These are phyloP conservation scores for Berberis vulgaris DNA, from an alignment of 164 flowering plant species.

Conservation along the genomic window DNA sequence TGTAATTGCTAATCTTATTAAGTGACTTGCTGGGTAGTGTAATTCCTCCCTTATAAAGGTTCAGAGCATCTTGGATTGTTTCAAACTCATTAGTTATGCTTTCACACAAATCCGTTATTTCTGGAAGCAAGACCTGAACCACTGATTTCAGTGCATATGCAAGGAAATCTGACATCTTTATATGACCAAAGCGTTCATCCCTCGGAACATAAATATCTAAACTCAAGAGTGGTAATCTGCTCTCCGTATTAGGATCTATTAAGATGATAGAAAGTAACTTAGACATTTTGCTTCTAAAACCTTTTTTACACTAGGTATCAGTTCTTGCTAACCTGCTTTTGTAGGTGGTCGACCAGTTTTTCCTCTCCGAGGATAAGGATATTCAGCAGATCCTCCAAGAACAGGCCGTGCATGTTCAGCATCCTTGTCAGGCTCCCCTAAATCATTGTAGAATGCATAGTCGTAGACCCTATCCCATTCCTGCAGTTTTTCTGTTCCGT, in stretches of 20 bases:
- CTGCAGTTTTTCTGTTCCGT: constrained; percentile 48
- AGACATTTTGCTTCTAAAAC: background rate
- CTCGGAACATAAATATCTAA: constrained; percentile 81
- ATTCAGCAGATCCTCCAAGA: constrained; percentile 59
- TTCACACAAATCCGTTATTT: constrained; percentile 39
- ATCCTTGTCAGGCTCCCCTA: constrained; percentile 64
- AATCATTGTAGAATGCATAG: constrained; percentile 75
- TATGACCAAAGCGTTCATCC: constrained; percentile 68
- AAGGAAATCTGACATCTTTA: constrained; percentile 80
- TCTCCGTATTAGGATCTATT: constrained; percentile 63
- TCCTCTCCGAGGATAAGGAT: constrained; percentile 81
- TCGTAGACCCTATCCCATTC: constrained; percentile 92
- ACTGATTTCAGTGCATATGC: constrained; percentile 65
- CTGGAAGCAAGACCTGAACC: constrained; percentile 55
- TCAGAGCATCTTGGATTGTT: constrained; percentile 49
- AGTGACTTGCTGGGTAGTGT: constrained; percentile 30
- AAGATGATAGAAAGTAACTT: background rate
- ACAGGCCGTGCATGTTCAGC: constrained; percentile 42
- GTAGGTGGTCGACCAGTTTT: constrained; percentile 66
- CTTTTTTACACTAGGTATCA: too few species aligned
- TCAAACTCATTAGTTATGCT: constrained; percentile 73
- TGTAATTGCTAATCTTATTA: constrained; percentile 23
- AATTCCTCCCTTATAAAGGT: constrained; percentile 62
- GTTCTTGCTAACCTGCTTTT: constrained; percentile 34
- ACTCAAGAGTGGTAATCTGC: constrained; percentile 51